Conservation (phyloP, 2,329 filamentous ascomycete species). For the Aspergillus vadensis region DNA sequence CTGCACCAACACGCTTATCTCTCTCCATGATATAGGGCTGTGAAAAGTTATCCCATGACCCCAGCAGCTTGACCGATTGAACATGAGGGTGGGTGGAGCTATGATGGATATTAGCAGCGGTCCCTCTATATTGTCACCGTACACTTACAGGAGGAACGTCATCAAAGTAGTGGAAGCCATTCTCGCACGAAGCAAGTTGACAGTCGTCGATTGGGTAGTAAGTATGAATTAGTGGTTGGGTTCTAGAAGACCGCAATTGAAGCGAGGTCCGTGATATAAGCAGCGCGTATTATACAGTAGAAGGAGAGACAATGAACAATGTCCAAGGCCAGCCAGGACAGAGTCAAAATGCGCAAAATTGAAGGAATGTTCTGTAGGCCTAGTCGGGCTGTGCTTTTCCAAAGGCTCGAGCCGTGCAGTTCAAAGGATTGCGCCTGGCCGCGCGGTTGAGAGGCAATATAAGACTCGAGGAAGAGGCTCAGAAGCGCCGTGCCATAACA, state of each 20-base stretch:
- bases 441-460: conserved; percentile 18
- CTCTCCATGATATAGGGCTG: conserved; percentile 77
- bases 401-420: conserved; percentile 2
- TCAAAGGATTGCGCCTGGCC: conserved; percentile 3
- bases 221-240: conserved; percentile 1
- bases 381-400: conserved; percentile 1
- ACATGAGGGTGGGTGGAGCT: conserved; percentile 43
- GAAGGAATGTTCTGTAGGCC: conserved; percentile 2
- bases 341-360: conserved; percentile 9
- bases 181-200: conserved; percentile 12
- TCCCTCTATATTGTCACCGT: not conserved
- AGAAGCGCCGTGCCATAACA: conserved; percentile 15
- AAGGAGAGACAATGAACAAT: conserved; percentile 9
- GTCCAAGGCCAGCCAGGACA: conserved; percentile 24
- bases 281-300: conserved; percentile 8
- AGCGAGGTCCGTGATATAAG: conserved; percentile 3
- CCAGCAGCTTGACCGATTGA: conserved; percentile 73
- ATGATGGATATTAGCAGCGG: conserved; percentile 22
- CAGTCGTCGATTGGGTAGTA: conserved; percentile 2
- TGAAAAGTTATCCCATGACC: conserved; percentile 94
- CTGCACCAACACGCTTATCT: conserved; percentile 71
- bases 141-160: conserved; percentile 41
- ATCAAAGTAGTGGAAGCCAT: conserved; percentile 41
- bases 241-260: not conserved
- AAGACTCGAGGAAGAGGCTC: conserved; percentile 10